Percentiles rank a stretch among this genome's conserved stretches.
Conservation (phyloP, 2,329 filamentous ascomycete species). For the Penicillium vulpinum region DNA sequence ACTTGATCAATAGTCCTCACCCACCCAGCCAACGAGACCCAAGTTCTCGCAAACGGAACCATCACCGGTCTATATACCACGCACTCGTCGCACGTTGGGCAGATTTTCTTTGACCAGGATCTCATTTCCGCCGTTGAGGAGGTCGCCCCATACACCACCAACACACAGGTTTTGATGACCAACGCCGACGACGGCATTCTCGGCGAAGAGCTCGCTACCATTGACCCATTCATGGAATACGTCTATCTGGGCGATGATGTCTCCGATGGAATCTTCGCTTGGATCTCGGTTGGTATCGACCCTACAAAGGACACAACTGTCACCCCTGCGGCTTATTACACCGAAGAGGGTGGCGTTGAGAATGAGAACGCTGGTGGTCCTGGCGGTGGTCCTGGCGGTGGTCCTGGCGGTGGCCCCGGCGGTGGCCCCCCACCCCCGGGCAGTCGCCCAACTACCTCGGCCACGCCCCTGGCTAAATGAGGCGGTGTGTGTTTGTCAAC, state of each 20-base stretch:
- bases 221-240: conserved; percentile 61
- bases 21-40: conserved; percentile 33
- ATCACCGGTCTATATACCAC: conserved; percentile 46
- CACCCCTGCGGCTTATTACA: conserved; percentile 33
- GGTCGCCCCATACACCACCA: conserved; percentile 49
- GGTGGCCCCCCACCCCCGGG: conserved; percentile 9
- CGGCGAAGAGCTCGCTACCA: conserved; percentile 51
- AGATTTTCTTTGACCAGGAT: conserved; percentile 64
- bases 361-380: conserved; percentile 22
- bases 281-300: conserved; percentile 56
- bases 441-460: neutral
- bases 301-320: conserved; percentile 33
- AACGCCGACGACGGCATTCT: conserved; percentile 56
- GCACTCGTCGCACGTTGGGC: conserved; percentile 60
- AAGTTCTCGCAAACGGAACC: conserved; percentile 52
- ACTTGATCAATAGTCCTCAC: conserved; percentile 28
- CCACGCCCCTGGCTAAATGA: neutral
- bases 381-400: conserved; percentile 21
- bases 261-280: conserved; percentile 54
- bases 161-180: conserved; percentile 49
- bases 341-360: conserved; percentile 37
- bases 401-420: conserved; percentile 3
- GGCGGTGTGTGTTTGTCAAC: neutral
- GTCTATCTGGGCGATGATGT: conserved; percentile 56
- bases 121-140: conserved; percentile 55